phyloP scores from a whole-genome alignment of 352 stramenopile genomes.

The Elongisporangium anandrum region DNA sequence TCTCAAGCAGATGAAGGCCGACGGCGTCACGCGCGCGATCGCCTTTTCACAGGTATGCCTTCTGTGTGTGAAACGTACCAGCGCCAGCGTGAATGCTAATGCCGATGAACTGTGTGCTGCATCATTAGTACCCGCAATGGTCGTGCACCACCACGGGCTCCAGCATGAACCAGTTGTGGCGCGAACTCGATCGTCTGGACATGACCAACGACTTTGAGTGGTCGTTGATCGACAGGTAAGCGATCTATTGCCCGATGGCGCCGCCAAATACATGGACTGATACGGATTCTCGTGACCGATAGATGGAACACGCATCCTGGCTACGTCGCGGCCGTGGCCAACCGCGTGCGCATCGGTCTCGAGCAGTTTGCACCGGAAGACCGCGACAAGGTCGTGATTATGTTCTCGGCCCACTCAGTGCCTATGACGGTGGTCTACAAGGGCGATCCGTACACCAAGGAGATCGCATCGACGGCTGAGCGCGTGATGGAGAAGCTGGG shows the following conservation, averaged over 20 bases:
- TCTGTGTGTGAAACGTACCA: neutral
- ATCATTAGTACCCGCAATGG: slow-evolving; percentile 94
- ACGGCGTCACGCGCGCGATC: slow-evolving; percentile 94
- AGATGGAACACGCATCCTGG: slow-evolving; percentile 95
- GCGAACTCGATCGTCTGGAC: slow-evolving; percentile 78
- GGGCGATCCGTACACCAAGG: slow-evolving; percentile 84
- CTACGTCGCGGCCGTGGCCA: slow-evolving; percentile 93
- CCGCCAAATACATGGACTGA: neutral
- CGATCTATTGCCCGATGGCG: neutral
- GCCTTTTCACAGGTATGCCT: slow-evolving; percentile 89
- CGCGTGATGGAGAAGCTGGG: slow-evolving; percentile 69
- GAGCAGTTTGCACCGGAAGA: slow-evolving; percentile 89
- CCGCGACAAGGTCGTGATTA: slow-evolving; percentile 86
- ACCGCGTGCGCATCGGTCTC: slow-evolving; percentile 91
- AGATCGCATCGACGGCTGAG: slow-evolving; percentile 73
- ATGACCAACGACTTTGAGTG: slow-evolving; percentile 85
- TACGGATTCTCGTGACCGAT: too few species aligned
- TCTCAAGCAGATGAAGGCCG: slow-evolving; percentile 93
- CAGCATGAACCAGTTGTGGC: slow-evolving; percentile 91
- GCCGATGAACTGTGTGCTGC: too few species aligned
- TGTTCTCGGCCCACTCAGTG: slow-evolving; percentile 89
- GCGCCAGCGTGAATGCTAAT: neutral
- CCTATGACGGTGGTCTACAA: slow-evolving; percentile 89
- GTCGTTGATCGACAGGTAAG: slow-evolving; percentile 73
- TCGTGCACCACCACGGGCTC: slow-evolving; percentile 97